These are phyloP conservation scores for Rhypophila decipiens DNA, from an alignment of 495 filamentous ascomycete species.

Conservation along the genomic window DNA sequence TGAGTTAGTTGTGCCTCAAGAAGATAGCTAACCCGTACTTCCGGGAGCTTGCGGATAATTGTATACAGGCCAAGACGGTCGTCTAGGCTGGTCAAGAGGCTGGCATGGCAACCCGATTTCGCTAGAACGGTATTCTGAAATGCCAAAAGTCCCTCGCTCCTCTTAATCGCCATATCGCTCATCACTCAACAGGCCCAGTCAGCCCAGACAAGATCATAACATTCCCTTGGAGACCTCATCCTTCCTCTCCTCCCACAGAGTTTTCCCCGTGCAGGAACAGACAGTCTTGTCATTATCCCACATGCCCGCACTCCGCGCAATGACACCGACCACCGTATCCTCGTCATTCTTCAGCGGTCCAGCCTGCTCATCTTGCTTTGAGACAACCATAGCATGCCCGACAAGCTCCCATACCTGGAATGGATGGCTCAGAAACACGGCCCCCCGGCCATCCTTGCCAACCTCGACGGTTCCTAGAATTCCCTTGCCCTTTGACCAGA, in stretches of 20 bases:
- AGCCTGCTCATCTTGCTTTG: slow-evolving; percentile 47
- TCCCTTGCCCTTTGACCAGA: slow-evolving; percentile 65
- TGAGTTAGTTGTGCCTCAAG: too few relatives aligned
- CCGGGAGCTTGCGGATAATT: too few relatives aligned
- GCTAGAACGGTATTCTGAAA: too few relatives aligned
- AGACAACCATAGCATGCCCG: slow-evolving; percentile 80
- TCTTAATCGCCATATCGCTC: too few relatives aligned
- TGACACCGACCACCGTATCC: slow-evolving; percentile 82
- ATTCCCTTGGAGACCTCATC: slow-evolving; percentile 86
- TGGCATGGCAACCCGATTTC: too few relatives aligned
- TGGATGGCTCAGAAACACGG: slow-evolving; percentile 69
- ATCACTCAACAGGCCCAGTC: too few relatives aligned
- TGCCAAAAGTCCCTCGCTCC: too few relatives aligned
- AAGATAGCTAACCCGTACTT: too few relatives aligned
- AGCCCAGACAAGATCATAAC: slow-evolving; percentile 45
- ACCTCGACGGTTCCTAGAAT: slow-evolving; percentile 69
- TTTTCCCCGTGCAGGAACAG: slow-evolving; percentile 91
- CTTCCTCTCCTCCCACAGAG: slow-evolving; percentile 91
- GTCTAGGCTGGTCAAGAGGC: too few relatives aligned
- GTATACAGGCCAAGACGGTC: too few relatives aligned
- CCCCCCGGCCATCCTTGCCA: slow-evolving; percentile 59
- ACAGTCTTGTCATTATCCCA: slow-evolving; percentile 99
- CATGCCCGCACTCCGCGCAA: slow-evolving; percentile 88
- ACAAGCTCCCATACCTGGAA: slow-evolving; percentile 94
- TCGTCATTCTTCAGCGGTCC: slow-evolving; percentile 57